These are phyloP conservation scores for Fusarium sp. DNA, from an alignment of 2,329 filamentous ascomycete genomes.

Conservation along the genomic window DNA sequence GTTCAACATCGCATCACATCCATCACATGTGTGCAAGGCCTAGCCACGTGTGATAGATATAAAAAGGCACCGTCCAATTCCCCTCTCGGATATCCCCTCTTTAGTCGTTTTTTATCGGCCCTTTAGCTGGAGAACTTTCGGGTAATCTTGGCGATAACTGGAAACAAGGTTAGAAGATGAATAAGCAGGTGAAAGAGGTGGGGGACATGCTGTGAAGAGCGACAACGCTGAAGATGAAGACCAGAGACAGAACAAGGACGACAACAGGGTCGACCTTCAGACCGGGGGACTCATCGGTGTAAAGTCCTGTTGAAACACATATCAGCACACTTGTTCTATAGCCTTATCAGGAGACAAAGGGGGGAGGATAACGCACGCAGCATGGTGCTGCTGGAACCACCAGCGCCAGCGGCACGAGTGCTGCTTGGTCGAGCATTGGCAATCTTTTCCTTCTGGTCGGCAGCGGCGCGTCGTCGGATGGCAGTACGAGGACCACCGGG, in stretches of 20 bases:
- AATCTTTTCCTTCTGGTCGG: conserved; percentile 96
- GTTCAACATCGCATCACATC: conserved; percentile 24
- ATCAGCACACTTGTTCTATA: conserved; percentile 41
- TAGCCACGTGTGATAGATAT: conserved; percentile 31
- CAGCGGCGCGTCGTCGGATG: conserved; percentile 92
- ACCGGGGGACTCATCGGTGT: conserved; percentile 97
- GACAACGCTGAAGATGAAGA: conserved; percentile 99
- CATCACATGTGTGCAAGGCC: conserved; percentile 28
- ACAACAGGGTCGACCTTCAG: conserved; percentile 98
- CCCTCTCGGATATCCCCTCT: conserved; percentile 3
- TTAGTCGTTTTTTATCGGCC: conserved; percentile 17
- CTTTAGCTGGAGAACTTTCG: conserved; percentile 79
- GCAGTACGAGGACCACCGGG: conserved; percentile 95
- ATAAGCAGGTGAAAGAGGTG: not conserved
- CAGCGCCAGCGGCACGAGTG: conserved; percentile 91
- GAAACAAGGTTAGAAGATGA: conserved; percentile 33
- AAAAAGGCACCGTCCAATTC: conserved; percentile 30
- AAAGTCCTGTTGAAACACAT: conserved; percentile 70
- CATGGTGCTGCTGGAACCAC: conserved; percentile 98
- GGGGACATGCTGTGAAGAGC: conserved; percentile 86
- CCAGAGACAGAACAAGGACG: conserved; percentile 92
- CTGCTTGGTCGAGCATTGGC: conserved; percentile 93
- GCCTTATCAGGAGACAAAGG: not conserved
- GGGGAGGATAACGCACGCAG: conserved; percentile 75
- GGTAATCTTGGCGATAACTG: conserved; percentile 95